Base-by-base conservation (phyloP, 345 rosid genomes). In the Eucalyptus virginea region DNA sequence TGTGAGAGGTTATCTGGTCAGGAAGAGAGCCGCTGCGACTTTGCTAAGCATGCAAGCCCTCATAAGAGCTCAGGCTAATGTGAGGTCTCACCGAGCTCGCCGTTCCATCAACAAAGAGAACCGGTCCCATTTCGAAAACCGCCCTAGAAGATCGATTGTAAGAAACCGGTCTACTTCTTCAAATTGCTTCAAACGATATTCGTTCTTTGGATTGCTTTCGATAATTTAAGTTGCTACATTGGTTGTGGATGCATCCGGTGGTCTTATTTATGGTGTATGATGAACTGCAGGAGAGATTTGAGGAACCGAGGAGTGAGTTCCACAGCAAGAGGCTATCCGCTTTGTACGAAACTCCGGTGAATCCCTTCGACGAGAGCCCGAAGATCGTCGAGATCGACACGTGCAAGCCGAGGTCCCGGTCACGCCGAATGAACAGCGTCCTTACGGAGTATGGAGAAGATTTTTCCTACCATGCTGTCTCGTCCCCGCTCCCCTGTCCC, bases 1-100 rank as follows among this genome's bases (percentile, higher is more conserved):
- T 15, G 96, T 97, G 45, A 92, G 99, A 91, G 99, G 99, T 19
- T 96, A 90, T 91, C 92, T 97, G 19, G 99, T 95, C 26, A 93
- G 99, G 86, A 97, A 95, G 90, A 94, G 96, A 4, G 94, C 96
- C 1, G 90, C 94, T 23, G 96, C 95, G 32, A 95, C 97, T 86
- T 93, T 97, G 47, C 94, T 90, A 3, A 92, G 98, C 69, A 97
- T 97, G 94, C 94, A 97, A 89, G 93, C 97, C 80, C 93, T 96
- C 51, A 89, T 97, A 5, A 93, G 98, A 92, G 97, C 96, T 37
- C 99, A 96, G 90, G 91, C 92, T 11, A 88, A 94, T 1, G 92
- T 90, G 50, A 91, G 95, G 32, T 90, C 95, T 14, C 94, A 91
- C 90, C 94, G 97, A 16, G 91, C 90, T 34, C 92, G 90, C 81